Conservation (phyloP, 2,329 filamentous ascomycete genomes). For the Pseudophaeomoniella oleicola region DNA sequence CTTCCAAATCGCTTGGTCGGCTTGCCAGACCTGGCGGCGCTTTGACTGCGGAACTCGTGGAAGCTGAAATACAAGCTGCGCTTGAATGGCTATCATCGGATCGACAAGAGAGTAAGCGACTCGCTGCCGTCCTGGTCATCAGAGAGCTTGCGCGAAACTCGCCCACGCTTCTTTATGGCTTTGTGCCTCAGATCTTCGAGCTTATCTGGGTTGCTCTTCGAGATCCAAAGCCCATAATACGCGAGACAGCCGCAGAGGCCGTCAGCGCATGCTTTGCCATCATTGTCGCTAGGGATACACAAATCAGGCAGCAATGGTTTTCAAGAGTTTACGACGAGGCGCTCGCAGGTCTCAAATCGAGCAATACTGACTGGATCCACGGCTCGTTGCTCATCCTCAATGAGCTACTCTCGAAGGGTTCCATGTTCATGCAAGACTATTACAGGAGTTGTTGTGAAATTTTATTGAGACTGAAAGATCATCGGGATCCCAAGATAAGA, state of each 20-base stretch:
- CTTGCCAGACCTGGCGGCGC: conserved; percentile 86
- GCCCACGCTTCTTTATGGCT: conserved; percentile 87
- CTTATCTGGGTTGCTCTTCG: conserved; percentile 90
- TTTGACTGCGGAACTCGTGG: conserved; percentile 86
- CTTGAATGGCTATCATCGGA: conserved; percentile 96
- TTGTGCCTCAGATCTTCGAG: conserved; percentile 88
- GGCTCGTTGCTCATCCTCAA: conserved; percentile 88
- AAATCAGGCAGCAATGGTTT: conserved; percentile 79
- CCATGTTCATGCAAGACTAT: conserved; percentile 97
- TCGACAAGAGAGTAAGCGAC: conserved; percentile 79
- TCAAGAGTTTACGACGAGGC: conserved; percentile 80
- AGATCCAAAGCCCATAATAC: conserved; percentile 79
- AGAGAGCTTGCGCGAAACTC: conserved; percentile 85
- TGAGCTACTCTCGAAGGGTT: conserved; percentile 82
- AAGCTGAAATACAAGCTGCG: conserved; percentile 91
- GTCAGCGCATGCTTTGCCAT: conserved; percentile 94
- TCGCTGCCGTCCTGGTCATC: conserved; percentile 81
- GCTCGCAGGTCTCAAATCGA: conserved; percentile 61
- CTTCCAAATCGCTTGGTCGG: conserved; percentile 76
- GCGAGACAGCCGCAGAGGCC: conserved; percentile 80
- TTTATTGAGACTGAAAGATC: conserved; percentile 82
- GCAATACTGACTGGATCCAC: conserved; percentile 76
- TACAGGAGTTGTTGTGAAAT: conserved; percentile 90
- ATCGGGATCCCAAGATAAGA: conserved; percentile 73
- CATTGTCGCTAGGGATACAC: conserved; percentile 79